Base-by-base conservation (phyloP, 495 filamentous ascomycete species). In the Oidiodendron maius region DNA sequence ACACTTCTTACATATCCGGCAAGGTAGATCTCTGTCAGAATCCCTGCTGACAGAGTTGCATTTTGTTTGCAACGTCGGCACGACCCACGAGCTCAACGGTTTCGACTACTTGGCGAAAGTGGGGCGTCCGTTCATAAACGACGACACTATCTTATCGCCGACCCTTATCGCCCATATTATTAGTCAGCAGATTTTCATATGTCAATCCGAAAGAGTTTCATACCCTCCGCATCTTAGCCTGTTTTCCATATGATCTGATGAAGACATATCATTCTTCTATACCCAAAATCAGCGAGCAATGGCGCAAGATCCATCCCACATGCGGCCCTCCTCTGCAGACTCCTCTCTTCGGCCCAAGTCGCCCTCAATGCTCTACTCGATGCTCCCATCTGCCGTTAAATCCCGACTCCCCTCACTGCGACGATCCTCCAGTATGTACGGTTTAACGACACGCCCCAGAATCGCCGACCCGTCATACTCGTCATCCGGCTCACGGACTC, bases 101-200 rank as follows among this genome's bases (percentile, higher is more conserved):
- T 66, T 81, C 82, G 67, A 82, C 81, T 12, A 84, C 60, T 55
- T 80, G 78, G 55, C 75, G 71, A n/a, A 83, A 66, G 56, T 84
- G 81, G n/a, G 80, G 63, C 52, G 81, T 77, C 48, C 83, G 78
- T 30, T 74, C 67, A 5, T 70, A 73, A 46, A 88, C 78, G 16
- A 88, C 82, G 62, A 89, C 42, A 89, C 76, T 81, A 88, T 83
- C 68, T 80, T 81, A 61, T 88, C 84, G 58, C n/a, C n/a, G n/a
- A n/a, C n/a, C n/a, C n/a, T n/a, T n/a, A n/a, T n/a, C n/a, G n/a
- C n/a, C n/a, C n/a, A n/a, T n/a, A n/a, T n/a, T n/a, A n/a, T n/a
- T n/a, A n/a, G n/a, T n/a, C n/a, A n/a, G n/a, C n/a, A n/a, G n/a
- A n/a, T n/a, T n/a, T n/a, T n/a, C n/a, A n/a, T n/a, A n/a, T n/a